Evolutionary conservation across 495 filamentous ascomycete species (phyloP), one percentile per base, ranked within the genome.

Genomic region (Penicillium angulare): DNA sequence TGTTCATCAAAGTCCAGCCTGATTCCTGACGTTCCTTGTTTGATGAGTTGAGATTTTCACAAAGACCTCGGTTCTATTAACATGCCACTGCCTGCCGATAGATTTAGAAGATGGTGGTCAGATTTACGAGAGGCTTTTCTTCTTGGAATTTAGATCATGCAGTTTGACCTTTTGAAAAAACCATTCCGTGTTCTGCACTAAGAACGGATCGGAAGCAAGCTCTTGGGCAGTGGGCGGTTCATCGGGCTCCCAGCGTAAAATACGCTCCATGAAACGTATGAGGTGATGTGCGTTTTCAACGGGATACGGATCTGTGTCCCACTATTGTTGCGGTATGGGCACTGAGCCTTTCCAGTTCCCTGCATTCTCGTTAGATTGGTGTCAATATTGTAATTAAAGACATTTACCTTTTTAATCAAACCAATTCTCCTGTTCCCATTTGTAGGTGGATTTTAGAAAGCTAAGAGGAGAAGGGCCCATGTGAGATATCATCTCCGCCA

Each of bases 191-290:
- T n/a, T n/a, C 41, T 58, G 55, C 60, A 63, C 57, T 15, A 52
- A 35, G 43, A 63, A 66, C 12, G 46, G 52, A 43, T 66, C 63
- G 36, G 51, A 56, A 5, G 52, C 59, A 18, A 72, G 57, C 22
- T 72, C 65, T 42, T 57, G 54, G 1, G 71, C 68, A 18, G 68
- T 61, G n/a, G 55, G 60, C 42, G 68, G 57, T 34, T 68, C 55
- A 24, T 45, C 70, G 1, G 68, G 66, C 13, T 61, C n/a, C 66
- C 68, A 73, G 18, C 58, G 49, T 12, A 73, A 53, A 36, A 71
- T 65, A 26, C 55, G 59, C 8, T 55, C 49, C 33, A 65, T 35
- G 47, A 71, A 68, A 12, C 51, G 44, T n/a, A 69, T 31, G 40
- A 73, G 69, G 12, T 50, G 43, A 15, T 52, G 49, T 42, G 52